phyloP scores from a whole-genome alignment of 2,329 filamentous ascomycete genomes.

The Colletotrichum musicola region DNA sequence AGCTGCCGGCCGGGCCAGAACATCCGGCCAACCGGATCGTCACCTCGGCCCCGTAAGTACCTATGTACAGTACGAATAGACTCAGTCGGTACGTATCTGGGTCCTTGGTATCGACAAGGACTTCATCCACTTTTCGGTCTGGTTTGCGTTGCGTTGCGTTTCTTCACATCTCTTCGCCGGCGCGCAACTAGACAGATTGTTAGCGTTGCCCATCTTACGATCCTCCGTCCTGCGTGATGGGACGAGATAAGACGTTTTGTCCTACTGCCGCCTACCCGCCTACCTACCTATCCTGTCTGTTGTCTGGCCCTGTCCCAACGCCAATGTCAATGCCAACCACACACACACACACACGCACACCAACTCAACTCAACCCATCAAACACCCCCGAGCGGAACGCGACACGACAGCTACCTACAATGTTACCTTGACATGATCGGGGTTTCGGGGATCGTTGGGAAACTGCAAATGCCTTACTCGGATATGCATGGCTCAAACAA shows the following conservation, averaged over 20 bases:
- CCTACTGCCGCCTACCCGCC: background rate
- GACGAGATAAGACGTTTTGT: slow-evolving; percentile 12
- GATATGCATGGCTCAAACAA: slow-evolving; percentile 33
- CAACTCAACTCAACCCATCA: background rate
- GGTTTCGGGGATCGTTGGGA: slow-evolving; percentile 16
- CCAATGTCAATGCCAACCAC: too few relatives aligned
- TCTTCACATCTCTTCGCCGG: slow-evolving; percentile 20
- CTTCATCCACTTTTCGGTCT: slow-evolving; percentile 24
- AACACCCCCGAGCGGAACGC: background rate
- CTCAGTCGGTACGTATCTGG: background rate
- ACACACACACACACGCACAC: background rate
- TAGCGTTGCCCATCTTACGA: slow-evolving; percentile 25
- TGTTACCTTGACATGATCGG: slow-evolving; percentile 29
- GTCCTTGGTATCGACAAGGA: background rate
- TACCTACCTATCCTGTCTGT: too few relatives aligned
- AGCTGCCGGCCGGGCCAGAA: slow-evolving; percentile 1
- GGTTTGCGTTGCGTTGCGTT: background rate
- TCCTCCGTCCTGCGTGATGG: slow-evolving; percentile 7
- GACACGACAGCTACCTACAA: slow-evolving; percentile 4
- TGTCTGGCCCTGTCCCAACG: background rate
- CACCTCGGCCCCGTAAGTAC: slow-evolving; percentile 10
- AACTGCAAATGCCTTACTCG: slow-evolving; percentile 31
- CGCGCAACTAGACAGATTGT: background rate
- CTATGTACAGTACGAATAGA: background rate
- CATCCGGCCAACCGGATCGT: slow-evolving; percentile 31